These are phyloP conservation scores for Tylopilus sp. DNA, from an alignment of 1,284 basidiomycete species.

Conservation along the genomic window DNA sequence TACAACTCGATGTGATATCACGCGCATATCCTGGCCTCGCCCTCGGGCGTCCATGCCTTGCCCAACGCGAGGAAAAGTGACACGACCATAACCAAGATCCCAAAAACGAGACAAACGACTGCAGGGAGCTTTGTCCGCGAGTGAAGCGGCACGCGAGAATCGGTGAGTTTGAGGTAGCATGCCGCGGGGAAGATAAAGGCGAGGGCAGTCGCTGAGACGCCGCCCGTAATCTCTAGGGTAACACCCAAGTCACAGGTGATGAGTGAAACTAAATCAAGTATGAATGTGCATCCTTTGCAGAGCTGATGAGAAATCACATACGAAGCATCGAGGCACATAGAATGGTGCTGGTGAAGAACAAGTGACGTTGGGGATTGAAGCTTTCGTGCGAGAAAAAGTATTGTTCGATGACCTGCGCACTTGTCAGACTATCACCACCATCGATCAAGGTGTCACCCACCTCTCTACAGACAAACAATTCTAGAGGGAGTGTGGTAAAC, in stretches of 20 bases:
- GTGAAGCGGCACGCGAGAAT: slow-evolving; percentile 60
- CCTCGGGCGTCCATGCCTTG: slow-evolving; percentile 75
- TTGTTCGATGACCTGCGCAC: slow-evolving; percentile 79
- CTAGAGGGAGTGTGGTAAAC: slow-evolving; percentile 94
- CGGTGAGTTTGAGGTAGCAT: slow-evolving; percentile 78
- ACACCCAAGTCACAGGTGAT: slow-evolving; percentile 96
- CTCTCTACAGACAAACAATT: slow-evolving; percentile 93
- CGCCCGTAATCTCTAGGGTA: slow-evolving; percentile 96
- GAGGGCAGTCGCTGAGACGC: slow-evolving; percentile 89
- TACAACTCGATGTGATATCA: slow-evolving; percentile 32
- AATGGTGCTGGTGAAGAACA: slow-evolving; percentile 88
- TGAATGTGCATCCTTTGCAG: background rate
- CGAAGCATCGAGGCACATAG: slow-evolving; percentile 82
- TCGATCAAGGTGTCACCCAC: slow-evolving; percentile 37
- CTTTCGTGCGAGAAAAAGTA: slow-evolving; percentile 86
- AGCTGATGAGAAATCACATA: slow-evolving; percentile 39
- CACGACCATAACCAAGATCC: slow-evolving; percentile 74
- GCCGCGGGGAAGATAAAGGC: slow-evolving; percentile 93
- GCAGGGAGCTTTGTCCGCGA: slow-evolving; percentile 74
- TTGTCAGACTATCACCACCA: slow-evolving; percentile 7
- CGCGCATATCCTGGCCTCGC: slow-evolving; percentile 65
- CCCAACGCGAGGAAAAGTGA: slow-evolving; percentile 73
- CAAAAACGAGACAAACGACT: slow-evolving; percentile 71
- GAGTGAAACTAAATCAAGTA: slow-evolving; percentile 65
- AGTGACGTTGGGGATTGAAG: slow-evolving; percentile 80